These are phyloP conservation scores for Crataegus laevigata DNA, from an alignment of 306 rosid genomes.

Conservation along the genomic window DNA sequence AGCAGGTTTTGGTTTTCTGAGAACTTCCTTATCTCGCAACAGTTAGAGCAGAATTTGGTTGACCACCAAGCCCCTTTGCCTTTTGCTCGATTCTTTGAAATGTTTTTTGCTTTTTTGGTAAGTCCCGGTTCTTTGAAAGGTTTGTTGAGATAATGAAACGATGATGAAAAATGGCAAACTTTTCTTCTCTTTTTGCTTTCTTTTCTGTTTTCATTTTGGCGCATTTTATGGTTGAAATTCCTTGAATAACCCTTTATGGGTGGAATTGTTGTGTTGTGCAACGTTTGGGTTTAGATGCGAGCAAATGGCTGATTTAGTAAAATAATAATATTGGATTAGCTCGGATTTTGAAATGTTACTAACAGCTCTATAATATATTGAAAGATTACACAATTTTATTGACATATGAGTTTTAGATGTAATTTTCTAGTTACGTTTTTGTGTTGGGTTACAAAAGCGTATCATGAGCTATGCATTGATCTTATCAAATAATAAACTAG, in stretches of 20 bases:
- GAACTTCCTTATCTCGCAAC: background rate
- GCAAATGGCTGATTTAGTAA: background rate
- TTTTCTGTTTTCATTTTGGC: background rate
- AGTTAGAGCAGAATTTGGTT: constrained; percentile 8
- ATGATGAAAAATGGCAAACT: background rate
- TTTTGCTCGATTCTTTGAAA: background rate
- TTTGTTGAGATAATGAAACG: background rate
- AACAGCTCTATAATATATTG: background rate
- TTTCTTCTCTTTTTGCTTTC: background rate
- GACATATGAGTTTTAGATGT: too few relatives aligned
- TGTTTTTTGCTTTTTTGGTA: background rate
- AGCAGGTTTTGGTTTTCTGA: background rate
- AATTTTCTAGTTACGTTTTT: too few relatives aligned
- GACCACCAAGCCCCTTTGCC: background rate
- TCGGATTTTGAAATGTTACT: too few relatives aligned
- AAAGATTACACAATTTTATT: background rate
- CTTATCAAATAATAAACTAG: too few relatives aligned
- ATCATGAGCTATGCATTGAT: too few relatives aligned
- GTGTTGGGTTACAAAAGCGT: too few relatives aligned
- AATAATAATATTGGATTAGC: background rate
- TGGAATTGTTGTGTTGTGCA: background rate
- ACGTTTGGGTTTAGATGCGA: background rate
- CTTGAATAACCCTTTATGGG: background rate
- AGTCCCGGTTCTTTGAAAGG: background rate
- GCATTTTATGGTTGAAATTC: background rate